Conservation (phyloP, 2,329 filamentous ascomycete genomes). For the Pestalotiopsis sp. region DNA sequence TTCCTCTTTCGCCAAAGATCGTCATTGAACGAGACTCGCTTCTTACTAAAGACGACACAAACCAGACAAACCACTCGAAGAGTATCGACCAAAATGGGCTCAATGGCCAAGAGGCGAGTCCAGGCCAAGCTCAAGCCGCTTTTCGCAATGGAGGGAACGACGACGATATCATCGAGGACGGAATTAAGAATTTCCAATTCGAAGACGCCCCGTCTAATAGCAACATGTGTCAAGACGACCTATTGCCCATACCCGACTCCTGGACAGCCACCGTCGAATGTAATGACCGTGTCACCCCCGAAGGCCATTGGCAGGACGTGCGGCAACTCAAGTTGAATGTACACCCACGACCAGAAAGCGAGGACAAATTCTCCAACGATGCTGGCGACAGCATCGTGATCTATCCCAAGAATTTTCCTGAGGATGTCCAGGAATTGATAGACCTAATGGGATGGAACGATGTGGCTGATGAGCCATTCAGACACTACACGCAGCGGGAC, state of each 20-base stretch:
- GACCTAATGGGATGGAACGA: constrained; percentile 76
- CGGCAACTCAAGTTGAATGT: constrained; percentile 70
- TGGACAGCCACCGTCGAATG: constrained; percentile 58
- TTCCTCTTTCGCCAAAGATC: constrained; percentile 77
- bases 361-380: constrained; percentile 31
- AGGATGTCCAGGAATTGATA: constrained; percentile 79
- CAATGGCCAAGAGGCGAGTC: constrained; percentile 27
- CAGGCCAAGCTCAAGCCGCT: constrained; percentile 27
- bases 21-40: constrained; percentile 43
- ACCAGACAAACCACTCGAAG: neutral
- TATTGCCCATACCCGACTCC: constrained; percentile 60
- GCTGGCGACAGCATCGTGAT: constrained; percentile 83
- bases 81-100: neutral
- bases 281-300: constrained; percentile 77
- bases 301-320: constrained; percentile 90
- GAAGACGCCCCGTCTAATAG: constrained; percentile 15
- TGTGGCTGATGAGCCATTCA: constrained; percentile 71
- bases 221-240: constrained; percentile 26
- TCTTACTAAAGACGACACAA: constrained; percentile 16
- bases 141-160: constrained; percentile 21
- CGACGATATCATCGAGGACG: constrained; percentile 37
- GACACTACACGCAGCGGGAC: constrained; percentile 23
- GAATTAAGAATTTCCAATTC: constrained; percentile 34
- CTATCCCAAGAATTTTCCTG: constrained; percentile 83
- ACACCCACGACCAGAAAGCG: constrained; percentile 12